These are phyloP conservation scores for Euphorbia celastroides DNA, from an alignment of 441 rosid genomes.

Conservation along the genomic window DNA sequence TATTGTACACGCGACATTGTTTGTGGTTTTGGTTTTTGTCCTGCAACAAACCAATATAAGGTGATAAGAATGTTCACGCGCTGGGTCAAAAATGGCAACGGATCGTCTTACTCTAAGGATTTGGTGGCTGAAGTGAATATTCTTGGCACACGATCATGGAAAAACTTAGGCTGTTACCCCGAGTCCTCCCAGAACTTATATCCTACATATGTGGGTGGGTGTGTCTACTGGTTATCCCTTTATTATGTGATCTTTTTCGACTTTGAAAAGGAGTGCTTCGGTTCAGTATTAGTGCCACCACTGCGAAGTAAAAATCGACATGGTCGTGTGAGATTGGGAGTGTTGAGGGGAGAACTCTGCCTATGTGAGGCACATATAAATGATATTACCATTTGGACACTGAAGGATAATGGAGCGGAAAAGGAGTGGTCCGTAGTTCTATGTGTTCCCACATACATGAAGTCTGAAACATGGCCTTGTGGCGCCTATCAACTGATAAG, in stretches of 20 bases:
- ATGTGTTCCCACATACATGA: too few relatives aligned
- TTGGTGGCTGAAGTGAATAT: slow-evolving; percentile 6
- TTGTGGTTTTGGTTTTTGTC: slow-evolving; percentile 11
- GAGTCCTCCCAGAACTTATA: too few relatives aligned
- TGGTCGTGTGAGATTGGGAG: too few relatives aligned
- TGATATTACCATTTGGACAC: neutral
- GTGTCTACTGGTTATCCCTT: neutral
- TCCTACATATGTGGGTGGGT: slow-evolving; percentile 10
- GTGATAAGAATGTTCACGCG: slow-evolving; percentile 3
- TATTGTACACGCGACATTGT: too few relatives aligned
- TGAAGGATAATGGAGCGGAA: neutral
- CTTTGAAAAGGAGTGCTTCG: slow-evolving; percentile 1
- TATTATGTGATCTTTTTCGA: neutral
- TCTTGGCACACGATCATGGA: neutral
- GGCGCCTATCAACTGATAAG: too few relatives aligned
- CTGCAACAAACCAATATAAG: slow-evolving; percentile 1
- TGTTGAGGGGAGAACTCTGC: too few relatives aligned
- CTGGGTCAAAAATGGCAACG: too few relatives aligned
- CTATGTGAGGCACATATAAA: too few relatives aligned
- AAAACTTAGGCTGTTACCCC: too few relatives aligned
- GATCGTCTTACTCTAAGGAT: too few relatives aligned
- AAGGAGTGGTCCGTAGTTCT: neutral
- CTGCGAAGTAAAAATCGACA: too few relatives aligned
- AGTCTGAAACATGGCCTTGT: too few relatives aligned
- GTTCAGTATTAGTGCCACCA: neutral